phyloP scores from a whole-genome alignment of 2,329 filamentous ascomycete species.

The Alternaria sp. region DNA sequence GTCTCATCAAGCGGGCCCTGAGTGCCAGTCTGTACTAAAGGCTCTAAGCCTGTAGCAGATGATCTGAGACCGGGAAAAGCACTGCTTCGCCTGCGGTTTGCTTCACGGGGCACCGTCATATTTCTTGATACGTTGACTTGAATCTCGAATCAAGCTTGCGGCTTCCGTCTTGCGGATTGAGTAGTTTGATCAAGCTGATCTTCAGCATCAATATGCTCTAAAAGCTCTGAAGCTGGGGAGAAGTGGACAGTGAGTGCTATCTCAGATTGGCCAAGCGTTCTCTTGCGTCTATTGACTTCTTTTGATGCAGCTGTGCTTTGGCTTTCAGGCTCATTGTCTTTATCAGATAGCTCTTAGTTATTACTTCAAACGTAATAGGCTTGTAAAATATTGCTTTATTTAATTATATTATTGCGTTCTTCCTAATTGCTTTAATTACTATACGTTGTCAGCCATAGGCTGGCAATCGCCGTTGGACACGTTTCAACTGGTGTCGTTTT shows the following conservation, averaged over 20 bases:
- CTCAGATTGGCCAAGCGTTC: conserved; percentile 1
- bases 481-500: too few species aligned
- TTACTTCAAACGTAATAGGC: too few species aligned
- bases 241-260: conserved; percentile 18
- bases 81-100: conserved; percentile 14
- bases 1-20: background rate
- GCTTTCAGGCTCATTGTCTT: background rate
- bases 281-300: background rate
- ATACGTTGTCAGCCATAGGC: too few species aligned
- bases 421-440: too few species aligned
- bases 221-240: conserved; percentile 17
- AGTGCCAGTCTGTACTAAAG: conserved; percentile 1
- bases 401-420: too few species aligned
- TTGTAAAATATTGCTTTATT: too few species aligned
- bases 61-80: conserved; percentile 19
- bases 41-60: conserved; percentile 16
- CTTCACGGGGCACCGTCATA: conserved; percentile 10
- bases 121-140: conserved; percentile 14
- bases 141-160: conserved; percentile 1
- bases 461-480: too few species aligned
- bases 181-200: background rate
- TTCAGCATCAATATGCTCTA: background rate
- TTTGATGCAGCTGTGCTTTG: background rate
- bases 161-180: background rate
- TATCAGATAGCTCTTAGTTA: too few species aligned